Percentiles rank a stretch among this genome's conserved stretches.
Evolutionary conservation across 148 eudicot species (phyloP).

Genomic region (Nepenthes gracilis): DNA sequence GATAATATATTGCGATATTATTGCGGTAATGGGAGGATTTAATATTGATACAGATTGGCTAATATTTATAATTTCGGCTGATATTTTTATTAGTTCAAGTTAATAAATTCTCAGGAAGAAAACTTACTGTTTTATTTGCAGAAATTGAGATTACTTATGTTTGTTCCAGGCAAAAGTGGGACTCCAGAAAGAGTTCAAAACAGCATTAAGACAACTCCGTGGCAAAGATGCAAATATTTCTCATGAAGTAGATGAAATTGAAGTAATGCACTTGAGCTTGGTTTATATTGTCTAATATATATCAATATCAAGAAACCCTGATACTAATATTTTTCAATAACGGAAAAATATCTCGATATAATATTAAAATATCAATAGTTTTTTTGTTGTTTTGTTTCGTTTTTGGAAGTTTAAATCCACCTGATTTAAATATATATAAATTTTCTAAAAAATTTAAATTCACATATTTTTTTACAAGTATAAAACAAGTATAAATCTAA

Average conservation of each 20-base stretch:
- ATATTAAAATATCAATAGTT: too few relatives aligned
- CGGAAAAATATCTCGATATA: too few relatives aligned
- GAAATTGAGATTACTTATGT: neutral
- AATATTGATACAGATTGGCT: too few relatives aligned
- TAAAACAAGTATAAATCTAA: too few relatives aligned
- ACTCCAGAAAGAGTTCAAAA: constrained; percentile 44
- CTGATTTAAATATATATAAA: too few relatives aligned
- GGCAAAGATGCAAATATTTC: constrained; percentile 58
- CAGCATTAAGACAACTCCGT: constrained; percentile 45
- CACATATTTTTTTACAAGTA: too few relatives aligned
- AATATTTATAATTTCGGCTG: neutral
- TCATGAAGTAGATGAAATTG: constrained; percentile 53
- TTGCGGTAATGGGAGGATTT: too few relatives aligned
- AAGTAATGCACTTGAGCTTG: constrained; percentile 16
- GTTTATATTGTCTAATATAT: too few relatives aligned
- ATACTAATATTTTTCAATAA: neutral
- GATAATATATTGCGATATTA: too few relatives aligned
- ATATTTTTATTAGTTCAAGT: neutral
- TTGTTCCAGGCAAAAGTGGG: constrained; percentile 54
- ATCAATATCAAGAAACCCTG: neutral
- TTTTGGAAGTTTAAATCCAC: too few relatives aligned
- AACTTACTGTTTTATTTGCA: neutral
- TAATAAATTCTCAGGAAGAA: neutral
- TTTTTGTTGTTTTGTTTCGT: too few relatives aligned
- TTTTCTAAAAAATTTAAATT: too few relatives aligned